Evolutionary conservation across 495 filamentous ascomycete species (phyloP).

Genomic region (Penicillium pancosmium): DNA sequence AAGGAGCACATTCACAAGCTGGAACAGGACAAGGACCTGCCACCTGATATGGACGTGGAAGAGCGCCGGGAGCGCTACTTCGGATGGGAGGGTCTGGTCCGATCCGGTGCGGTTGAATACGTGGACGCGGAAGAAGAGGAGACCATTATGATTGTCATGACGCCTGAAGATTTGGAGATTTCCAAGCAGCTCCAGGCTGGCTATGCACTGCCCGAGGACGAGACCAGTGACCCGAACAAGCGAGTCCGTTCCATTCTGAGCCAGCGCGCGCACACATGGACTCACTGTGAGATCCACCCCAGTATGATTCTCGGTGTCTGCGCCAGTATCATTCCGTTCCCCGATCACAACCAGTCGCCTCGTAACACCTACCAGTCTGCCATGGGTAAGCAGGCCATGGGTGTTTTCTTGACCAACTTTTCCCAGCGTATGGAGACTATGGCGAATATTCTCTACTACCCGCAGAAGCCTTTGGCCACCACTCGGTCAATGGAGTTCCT

Average conservation of each 20-base stretch:
- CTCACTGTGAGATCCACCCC: constrained; percentile 98
- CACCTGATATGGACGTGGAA: constrained; percentile 56
- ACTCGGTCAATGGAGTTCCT: constrained; percentile 98
- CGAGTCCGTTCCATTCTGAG: constrained; percentile 84
- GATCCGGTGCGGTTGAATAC: constrained; percentile 84
- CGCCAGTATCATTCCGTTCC: constrained; percentile 98
- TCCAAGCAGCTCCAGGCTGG: constrained; percentile 66
- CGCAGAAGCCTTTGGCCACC: constrained; percentile 94
- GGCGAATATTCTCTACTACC: constrained; percentile 98
- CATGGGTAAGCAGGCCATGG: constrained; percentile 99
- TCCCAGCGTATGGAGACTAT: constrained; percentile 97
- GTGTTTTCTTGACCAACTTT: constrained; percentile 96
- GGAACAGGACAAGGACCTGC: constrained; percentile 68
- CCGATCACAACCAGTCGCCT: constrained; percentile 98
- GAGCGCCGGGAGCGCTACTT: constrained; percentile 65
- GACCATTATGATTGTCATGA: constrained; percentile 98
- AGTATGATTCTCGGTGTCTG: constrained; percentile 99
- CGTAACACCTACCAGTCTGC: constrained; percentile 99
- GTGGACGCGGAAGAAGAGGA: constrained; percentile 98
- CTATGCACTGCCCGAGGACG: constrained; percentile 61
- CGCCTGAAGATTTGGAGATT: constrained; percentile 87
- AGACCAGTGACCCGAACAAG: constrained; percentile 66
- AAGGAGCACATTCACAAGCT: constrained; percentile 75
- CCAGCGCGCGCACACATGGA: constrained; percentile 82
- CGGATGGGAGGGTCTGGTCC: constrained; percentile 85